These are phyloP conservation scores for Suillus plorans DNA, from an alignment of 768 basidiomycete genomes.

Conservation along the genomic window DNA sequence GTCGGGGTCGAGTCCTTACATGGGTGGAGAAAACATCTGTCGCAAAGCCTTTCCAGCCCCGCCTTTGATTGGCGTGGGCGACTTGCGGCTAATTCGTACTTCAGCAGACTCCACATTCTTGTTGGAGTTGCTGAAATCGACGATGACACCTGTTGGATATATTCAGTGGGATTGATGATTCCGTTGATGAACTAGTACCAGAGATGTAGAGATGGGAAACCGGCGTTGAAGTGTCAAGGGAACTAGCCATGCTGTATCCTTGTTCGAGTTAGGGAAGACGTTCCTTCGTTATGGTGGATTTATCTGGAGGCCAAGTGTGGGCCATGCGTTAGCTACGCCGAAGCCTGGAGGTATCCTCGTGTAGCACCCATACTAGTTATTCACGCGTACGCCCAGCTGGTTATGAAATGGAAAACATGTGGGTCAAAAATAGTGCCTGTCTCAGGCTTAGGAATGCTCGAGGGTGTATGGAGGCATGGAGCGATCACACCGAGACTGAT, in stretches of 20 bases:
- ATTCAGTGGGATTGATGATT: background rate
- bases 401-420: background rate
- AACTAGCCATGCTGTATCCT: background rate
- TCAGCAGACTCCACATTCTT: background rate
- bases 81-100: background rate
- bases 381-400: background rate
- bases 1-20: background rate
- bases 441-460: no score
- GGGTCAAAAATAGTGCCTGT: no score
- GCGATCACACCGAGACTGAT: no score
- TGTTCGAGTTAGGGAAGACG: background rate
- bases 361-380: background rate
- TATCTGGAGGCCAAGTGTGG: background rate
- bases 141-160: background rate
- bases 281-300: background rate
- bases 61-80: background rate
- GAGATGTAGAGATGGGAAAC: background rate
- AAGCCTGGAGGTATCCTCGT: background rate
- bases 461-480: no score
- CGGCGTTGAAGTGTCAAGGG: background rate
- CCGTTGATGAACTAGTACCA: background rate
- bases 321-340: background rate
- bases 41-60: background rate
- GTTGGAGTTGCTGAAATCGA: background rate
- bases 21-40: background rate